Percentiles rank a stretch among this genome's conserved stretches.
phyloP scores from a whole-genome alignment of 345 rosid genomes.

The Aquilaria malaccensis region DNA sequence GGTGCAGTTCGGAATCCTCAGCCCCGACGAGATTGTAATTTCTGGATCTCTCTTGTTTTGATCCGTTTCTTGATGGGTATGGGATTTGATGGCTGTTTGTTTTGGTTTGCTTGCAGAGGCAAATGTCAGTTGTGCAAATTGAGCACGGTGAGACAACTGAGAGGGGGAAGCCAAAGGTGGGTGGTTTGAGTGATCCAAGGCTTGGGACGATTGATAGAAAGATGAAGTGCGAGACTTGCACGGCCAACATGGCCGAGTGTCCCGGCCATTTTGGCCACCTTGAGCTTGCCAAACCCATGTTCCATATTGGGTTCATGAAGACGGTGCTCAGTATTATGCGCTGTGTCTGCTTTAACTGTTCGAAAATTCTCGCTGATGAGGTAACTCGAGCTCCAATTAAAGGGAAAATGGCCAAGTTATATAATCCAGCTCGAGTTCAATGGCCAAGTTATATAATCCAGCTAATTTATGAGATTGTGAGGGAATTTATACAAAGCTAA shows the following conservation, averaged over 20 bases:
- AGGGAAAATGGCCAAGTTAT: too few relatives aligned
- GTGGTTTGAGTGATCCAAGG: slow-evolving; percentile 64
- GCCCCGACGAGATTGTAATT: slow-evolving; percentile 88
- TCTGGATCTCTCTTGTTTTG: slow-evolving; percentile 7
- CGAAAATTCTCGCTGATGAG: slow-evolving; percentile 79
- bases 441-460: too few relatives aligned
- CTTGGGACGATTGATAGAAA: slow-evolving; percentile 87
- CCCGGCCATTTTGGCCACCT: slow-evolving; percentile 90
- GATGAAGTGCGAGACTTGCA: slow-evolving; percentile 79
- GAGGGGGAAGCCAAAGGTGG: slow-evolving; percentile 79
- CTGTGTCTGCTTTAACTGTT: slow-evolving; percentile 85
- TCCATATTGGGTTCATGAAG: slow-evolving; percentile 82
- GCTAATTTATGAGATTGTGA: too few relatives aligned
- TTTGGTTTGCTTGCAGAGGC: slow-evolving; percentile 50
- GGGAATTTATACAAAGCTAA: too few relatives aligned
- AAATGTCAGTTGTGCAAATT: slow-evolving; percentile 80
- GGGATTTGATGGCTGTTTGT: slow-evolving; percentile 1
- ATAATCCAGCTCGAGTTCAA: too few relatives aligned
- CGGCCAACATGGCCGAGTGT: slow-evolving; percentile 84
- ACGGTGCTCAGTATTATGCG: slow-evolving; percentile 81
- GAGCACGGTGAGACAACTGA: slow-evolving; percentile 87
- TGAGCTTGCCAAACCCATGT: slow-evolving; percentile 96
- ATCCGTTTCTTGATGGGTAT: neutral
- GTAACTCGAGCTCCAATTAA: slow-evolving; percentile 20
- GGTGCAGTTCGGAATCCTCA: slow-evolving; percentile 85